Percentiles rank a stretch among this genome's conserved stretches.
Conservation (phyloP, 371 early-diverging fungal species). For the Fennellomyces sp. region DNA sequence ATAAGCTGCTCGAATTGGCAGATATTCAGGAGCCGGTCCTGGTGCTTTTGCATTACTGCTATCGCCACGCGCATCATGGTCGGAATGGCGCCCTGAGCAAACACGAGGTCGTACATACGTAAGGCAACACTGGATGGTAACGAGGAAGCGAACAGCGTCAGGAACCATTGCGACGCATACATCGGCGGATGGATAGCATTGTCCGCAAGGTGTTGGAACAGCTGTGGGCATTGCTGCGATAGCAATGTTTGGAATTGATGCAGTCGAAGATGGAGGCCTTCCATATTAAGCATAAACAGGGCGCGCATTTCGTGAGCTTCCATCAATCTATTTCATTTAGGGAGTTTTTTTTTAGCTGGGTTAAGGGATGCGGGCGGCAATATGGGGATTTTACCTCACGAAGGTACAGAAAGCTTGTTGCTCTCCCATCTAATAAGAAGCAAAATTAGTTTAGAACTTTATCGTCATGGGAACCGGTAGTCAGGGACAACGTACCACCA, state of each 20-base stretch:
- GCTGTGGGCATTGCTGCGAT: conserved; percentile 73
- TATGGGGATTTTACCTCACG: conserved; percentile 41
- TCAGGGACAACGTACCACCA: conserved; percentile 59
- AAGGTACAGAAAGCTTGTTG: conserved; percentile 89
- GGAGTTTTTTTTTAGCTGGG: not conserved
- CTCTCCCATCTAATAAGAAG: conserved; percentile 74
- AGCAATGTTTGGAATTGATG: conserved; percentile 86
- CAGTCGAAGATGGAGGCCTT: conserved; percentile 76
- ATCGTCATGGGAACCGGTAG: not conserved
- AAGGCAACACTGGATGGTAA: conserved; percentile 80
- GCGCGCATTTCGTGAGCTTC: conserved; percentile 77
- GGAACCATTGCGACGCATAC: conserved; percentile 92
- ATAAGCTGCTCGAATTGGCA: conserved; percentile 78
- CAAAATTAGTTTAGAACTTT: not conserved
- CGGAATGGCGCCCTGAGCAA: conserved; percentile 82
- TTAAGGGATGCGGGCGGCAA: not conserved
- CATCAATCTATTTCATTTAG: conserved; percentile 65
- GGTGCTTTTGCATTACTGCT: conserved; percentile 78
- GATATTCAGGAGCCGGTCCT: conserved; percentile 62
- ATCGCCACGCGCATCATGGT: conserved; percentile 82
- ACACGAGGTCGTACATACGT: conserved; percentile 88
- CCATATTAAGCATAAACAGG: conserved; percentile 80
- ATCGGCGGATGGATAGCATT: conserved; percentile 80
- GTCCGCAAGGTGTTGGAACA: conserved; percentile 69
- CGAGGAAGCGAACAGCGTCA: conserved; percentile 89